phyloP scores from a whole-genome alignment of 495 filamentous ascomycete species.

The Thermothielavioides terrestris region DNA sequence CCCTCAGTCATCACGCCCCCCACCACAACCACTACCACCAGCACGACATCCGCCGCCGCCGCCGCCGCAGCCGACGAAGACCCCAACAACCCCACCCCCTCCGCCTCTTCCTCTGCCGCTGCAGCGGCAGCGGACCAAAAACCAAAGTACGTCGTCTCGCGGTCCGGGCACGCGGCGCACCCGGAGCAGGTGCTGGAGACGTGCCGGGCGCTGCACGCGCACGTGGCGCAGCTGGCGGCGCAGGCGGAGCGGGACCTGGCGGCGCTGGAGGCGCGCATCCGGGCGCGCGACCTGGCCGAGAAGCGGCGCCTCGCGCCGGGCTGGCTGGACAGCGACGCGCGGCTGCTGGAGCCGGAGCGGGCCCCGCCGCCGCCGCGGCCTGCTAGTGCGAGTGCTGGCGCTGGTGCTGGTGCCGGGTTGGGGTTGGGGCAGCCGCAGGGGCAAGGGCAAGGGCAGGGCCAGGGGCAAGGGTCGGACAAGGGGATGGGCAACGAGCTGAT shows the following conservation, averaged over 20 bases:
- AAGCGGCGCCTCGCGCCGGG: constrained; percentile 86
- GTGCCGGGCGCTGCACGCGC: constrained; percentile 65
- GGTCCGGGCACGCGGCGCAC: constrained; percentile 65
- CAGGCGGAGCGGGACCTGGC: constrained; percentile 57
- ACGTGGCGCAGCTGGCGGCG: constrained; percentile 54
- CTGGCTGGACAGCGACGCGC: constrained; percentile 85
- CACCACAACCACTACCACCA: constrained; percentile 48
- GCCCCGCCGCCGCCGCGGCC: constrained; percentile 10
- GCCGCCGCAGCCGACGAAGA: constrained; percentile 32
- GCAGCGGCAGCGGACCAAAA: constrained; percentile 18
- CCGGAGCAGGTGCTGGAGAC: constrained; percentile 75
- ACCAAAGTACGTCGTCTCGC: constrained; percentile 64
- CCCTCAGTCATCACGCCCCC: too few species aligned
- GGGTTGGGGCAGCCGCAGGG: constrained; percentile 16
- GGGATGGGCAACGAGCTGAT: too few species aligned
- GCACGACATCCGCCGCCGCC: constrained; percentile 26
- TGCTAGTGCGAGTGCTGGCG: constrained; percentile 5
- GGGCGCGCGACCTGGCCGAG: constrained; percentile 76
- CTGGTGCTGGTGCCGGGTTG: constrained; percentile 8
- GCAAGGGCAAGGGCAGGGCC: too few species aligned
- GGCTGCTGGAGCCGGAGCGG: constrained; percentile 68
- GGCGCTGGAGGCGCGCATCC: constrained; percentile 61
- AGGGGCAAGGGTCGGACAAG: too few species aligned
- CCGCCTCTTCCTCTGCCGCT: constrained; percentile 33
- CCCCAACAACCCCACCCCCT: constrained; percentile 15